A percentile compares a stretch with the other conserved stretches of the same genome.
These are phyloP conservation scores for Colletotrichum tropicicola DNA, from an alignment of 2,329 filamentous ascomycete genomes.

Conservation along the genomic window DNA sequence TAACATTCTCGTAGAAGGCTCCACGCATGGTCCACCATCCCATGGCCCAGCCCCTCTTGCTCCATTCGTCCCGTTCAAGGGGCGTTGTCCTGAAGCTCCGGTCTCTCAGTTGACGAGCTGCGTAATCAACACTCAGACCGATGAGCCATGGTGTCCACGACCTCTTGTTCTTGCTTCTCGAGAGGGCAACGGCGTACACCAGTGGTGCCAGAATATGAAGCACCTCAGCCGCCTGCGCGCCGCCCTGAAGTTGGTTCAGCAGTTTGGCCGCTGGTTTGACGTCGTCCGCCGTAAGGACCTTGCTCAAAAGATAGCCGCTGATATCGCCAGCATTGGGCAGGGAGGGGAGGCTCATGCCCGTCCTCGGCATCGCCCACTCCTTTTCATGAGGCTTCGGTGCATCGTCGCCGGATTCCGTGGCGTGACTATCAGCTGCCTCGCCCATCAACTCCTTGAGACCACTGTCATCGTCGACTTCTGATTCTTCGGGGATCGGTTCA, in stretches of 20 bases:
- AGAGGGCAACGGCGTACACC: conserved; percentile 84
- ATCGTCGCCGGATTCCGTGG: conserved; percentile 60
- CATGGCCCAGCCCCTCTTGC: conserved; percentile 87
- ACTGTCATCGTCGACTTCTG: conserved; percentile 50
- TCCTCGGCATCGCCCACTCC: conserved; percentile 94
- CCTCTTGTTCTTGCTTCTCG: conserved; percentile 75
- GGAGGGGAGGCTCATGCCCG: conserved; percentile 83
- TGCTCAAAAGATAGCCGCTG: conserved; percentile 84
- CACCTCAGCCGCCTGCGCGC: conserved; percentile 82
- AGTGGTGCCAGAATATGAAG: conserved; percentile 91
- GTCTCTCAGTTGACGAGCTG: conserved; percentile 82
- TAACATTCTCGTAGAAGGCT: conserved; percentile 95
- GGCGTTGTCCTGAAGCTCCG: conserved; percentile 83
- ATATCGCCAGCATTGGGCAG: conserved; percentile 86
- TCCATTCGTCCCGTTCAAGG: conserved; percentile 90
- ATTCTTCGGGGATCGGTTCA: conserved; percentile 75
- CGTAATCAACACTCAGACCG: conserved; percentile 85
- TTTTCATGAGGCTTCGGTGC: conserved; percentile 55
- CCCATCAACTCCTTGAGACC: conserved; percentile 53
- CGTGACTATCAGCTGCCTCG: conserved; percentile 65
- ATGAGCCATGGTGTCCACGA: conserved; percentile 94
- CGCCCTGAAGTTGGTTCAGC: conserved; percentile 82
- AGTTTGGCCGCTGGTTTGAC: conserved; percentile 91
- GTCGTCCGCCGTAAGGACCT: conserved; percentile 94
- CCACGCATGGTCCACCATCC: conserved; percentile 97